phyloP scores from a whole-genome alignment of 2,329 filamentous ascomycete species.

The Orbilia ellipsospora region DNA sequence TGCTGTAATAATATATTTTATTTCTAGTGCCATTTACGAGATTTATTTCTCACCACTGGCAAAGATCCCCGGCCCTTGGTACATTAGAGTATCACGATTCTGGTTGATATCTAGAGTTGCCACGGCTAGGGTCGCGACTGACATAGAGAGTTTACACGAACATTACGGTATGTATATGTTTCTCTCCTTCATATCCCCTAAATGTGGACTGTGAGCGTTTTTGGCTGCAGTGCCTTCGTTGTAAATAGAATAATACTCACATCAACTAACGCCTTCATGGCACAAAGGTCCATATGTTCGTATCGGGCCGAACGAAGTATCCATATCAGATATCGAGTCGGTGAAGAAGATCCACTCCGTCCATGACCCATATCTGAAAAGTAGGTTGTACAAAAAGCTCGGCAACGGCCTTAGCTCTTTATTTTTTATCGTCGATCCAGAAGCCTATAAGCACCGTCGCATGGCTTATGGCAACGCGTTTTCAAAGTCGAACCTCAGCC shows the following conservation, averaged over 20 bases:
- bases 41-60: constrained; percentile 7
- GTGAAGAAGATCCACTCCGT: constrained; percentile 22
- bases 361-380: constrained; percentile 18
- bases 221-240: background rate
- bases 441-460: background rate
- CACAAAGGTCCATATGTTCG: constrained; percentile 27
- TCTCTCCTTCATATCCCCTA: no score
- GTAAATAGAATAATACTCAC: background rate
- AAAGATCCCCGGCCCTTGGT: constrained; percentile 5
- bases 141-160: background rate
- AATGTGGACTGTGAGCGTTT: no score
- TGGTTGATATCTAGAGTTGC: background rate
- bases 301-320: constrained; percentile 25
- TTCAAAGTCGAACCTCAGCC: constrained; percentile 15
- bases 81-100: background rate
- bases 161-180: constrained; percentile 1
- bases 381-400: background rate
- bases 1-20: background rate
- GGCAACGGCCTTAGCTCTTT: constrained; percentile 6
- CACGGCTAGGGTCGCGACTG: background rate
- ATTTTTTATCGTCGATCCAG: background rate
- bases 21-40: background rate
- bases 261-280: background rate
- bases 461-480: constrained; percentile 14
- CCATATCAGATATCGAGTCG: constrained; percentile 11